These are phyloP conservation scores for Cryptococcus sp. DNA, from an alignment of 1,284 basidiomycete genomes.

Conservation along the genomic window DNA sequence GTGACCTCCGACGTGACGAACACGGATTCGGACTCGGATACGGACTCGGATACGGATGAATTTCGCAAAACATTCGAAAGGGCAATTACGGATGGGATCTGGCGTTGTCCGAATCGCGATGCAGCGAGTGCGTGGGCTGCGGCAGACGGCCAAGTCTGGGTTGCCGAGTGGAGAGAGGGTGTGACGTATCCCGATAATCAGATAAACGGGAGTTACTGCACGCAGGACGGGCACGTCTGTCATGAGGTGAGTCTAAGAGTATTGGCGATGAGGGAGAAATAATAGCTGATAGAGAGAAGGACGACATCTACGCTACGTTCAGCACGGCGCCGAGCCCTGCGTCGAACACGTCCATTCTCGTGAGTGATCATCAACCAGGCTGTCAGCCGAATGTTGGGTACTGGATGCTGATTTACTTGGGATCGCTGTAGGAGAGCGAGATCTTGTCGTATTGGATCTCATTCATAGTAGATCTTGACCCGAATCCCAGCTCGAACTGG, in stretches of 20 bases:
- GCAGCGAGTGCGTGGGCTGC: slow-evolving; percentile 67
- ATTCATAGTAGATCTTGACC: slow-evolving; percentile 41
- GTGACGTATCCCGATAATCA: slow-evolving; percentile 67
- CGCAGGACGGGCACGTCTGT: slow-evolving; percentile 34
- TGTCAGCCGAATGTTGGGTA: background rate
- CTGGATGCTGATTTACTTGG: background rate
- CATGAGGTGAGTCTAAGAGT: slow-evolving; percentile 36
- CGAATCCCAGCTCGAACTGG: slow-evolving; percentile 16
- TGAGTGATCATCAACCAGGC: slow-evolving; percentile 10
- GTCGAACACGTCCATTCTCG: slow-evolving; percentile 8
- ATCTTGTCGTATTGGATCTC: slow-evolving; percentile 32
- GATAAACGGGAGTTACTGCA: slow-evolving; percentile 22
- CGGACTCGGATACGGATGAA: slow-evolving; percentile 36
- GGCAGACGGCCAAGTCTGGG: slow-evolving; percentile 66
- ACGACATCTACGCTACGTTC: slow-evolving; percentile 49
- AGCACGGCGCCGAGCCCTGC: slow-evolving; percentile 19
- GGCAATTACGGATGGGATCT: slow-evolving; percentile 64
- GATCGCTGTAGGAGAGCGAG: slow-evolving; percentile 16
- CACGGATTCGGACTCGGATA: slow-evolving; percentile 35
- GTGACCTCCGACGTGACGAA: background rate
- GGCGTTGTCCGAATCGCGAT: slow-evolving; percentile 66
- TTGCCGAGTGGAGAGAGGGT: slow-evolving; percentile 68
- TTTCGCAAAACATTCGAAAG: slow-evolving; percentile 56
- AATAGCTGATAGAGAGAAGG: slow-evolving; percentile 20
- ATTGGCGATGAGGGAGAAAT: background rate